These are phyloP conservation scores for Rosa multiflora DNA, from an alignment of 306 rosid genomes.

Conservation along the genomic window DNA sequence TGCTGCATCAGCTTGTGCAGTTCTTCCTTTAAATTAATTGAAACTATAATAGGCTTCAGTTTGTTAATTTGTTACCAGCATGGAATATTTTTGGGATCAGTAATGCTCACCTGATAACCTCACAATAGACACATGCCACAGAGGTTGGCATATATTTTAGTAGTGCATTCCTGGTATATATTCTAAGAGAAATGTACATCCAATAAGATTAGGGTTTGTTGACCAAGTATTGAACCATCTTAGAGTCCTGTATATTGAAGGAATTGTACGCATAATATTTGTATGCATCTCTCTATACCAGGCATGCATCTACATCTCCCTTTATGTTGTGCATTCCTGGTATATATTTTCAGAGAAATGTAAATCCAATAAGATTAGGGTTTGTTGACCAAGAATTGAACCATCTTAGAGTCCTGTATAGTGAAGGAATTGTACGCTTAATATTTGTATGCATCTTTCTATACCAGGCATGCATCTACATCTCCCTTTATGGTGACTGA, in stretches of 20 bases:
- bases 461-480: background rate
- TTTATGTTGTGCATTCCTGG: background rate
- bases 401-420: background rate
- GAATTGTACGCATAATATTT: background rate
- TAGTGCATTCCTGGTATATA: background rate
- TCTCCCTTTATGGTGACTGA: background rate
- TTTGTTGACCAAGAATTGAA: background rate
- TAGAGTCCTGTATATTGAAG: constrained; percentile 1
- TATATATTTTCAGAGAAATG: background rate
- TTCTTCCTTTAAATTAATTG: constrained; percentile 15
- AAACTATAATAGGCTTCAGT: background rate
- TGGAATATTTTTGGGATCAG: background rate
- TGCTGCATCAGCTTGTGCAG: background rate
- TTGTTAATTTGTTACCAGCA: background rate
- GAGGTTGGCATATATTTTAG: constrained; percentile 2
- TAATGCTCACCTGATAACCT: background rate
- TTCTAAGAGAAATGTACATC: background rate
- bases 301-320: background rate
- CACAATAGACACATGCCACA: background rate
- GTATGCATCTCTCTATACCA: background rate
- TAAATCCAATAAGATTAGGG: background rate
- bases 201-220: background rate
- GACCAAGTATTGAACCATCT: background rate
- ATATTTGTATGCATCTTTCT: background rate
- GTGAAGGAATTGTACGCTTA: background rate